phyloP scores from a whole-genome alignment of 768 basidiomycete species.

The Mycena vulgaris region DNA sequence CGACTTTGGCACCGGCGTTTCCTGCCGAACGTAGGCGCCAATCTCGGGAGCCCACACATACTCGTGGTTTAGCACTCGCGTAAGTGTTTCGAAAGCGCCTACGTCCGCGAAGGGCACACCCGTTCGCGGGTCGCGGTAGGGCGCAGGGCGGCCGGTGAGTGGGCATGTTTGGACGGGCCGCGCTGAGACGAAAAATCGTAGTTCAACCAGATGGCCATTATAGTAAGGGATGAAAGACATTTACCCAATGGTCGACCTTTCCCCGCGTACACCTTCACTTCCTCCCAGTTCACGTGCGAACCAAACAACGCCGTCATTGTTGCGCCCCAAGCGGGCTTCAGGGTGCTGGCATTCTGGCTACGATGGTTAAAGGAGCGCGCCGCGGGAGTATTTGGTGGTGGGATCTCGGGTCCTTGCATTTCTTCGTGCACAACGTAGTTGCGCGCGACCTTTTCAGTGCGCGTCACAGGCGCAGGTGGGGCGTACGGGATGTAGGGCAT shows the following conservation, averaged over 20 bases:
- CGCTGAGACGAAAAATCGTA: constrained; percentile 55
- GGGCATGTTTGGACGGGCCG: constrained; percentile 78
- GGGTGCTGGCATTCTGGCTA: constrained; percentile 57
- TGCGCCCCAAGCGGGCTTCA: constrained; percentile 75
- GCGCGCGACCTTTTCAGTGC: constrained; percentile 68
- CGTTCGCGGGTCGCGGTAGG: constrained; percentile 85
- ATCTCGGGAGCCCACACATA: constrained; percentile 75
- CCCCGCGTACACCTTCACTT: constrained; percentile 73
- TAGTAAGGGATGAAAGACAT: constrained; percentile 42
- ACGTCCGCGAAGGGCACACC: constrained; percentile 85
- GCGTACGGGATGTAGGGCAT: constrained; percentile 24
- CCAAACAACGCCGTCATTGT: constrained; percentile 92
- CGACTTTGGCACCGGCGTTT: constrained; percentile 25
- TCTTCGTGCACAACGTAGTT: constrained; percentile 82
- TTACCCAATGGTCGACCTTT: constrained; percentile 78
- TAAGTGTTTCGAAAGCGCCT: constrained; percentile 75
- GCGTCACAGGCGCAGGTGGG: constrained; percentile 40
- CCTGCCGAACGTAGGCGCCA: constrained; percentile 60
- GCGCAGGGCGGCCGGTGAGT: constrained; percentile 84
- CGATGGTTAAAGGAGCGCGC: constrained; percentile 33
- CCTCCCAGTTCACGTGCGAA: constrained; percentile 86
- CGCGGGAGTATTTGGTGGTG: not conserved
- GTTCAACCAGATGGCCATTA: not conserved
- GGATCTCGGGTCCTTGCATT: constrained; percentile 22
- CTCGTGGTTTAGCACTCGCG: constrained; percentile 73